Evolutionary conservation across 345 rosid genomes (phyloP).

Genomic region (Rubroshorea leprosula): DNA sequence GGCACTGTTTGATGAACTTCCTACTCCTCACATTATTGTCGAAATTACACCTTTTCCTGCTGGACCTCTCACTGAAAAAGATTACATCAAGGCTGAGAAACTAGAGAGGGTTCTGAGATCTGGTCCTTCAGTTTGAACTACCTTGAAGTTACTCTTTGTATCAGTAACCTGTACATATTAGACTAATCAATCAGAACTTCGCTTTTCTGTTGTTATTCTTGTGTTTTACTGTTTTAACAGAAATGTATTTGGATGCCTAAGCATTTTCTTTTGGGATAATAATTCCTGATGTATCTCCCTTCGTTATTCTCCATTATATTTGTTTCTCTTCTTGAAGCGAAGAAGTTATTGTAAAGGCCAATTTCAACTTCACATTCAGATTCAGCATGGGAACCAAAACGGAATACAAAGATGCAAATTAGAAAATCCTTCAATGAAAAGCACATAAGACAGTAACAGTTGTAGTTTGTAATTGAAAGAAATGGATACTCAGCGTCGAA

Average conservation of each 20-base stretch:
- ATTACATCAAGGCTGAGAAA: constrained; percentile 90
- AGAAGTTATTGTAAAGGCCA: no score
- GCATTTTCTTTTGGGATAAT: no score
- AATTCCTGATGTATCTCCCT: no score
- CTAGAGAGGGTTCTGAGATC: constrained; percentile 79
- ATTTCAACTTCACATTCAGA: no score
- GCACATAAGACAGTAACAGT: no score
- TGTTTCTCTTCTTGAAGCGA: no score
- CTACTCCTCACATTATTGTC: constrained; percentile 76
- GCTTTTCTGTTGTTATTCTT: constrained; percentile 8
- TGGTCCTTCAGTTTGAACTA: constrained; percentile 53
- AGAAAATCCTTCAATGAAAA: no score
- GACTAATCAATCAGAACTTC: constrained; percentile 6
- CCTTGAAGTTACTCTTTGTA: neutral
- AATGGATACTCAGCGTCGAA: no score
- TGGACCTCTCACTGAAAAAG: constrained; percentile 70
- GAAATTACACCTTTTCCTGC: constrained; percentile 89
- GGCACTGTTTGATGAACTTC: constrained; percentile 93
- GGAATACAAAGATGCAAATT: no score
- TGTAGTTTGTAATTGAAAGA: no score
- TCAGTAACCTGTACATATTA: constrained; percentile 42
- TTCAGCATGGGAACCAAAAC: no score
- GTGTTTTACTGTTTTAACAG: neutral
- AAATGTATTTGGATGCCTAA: neutral
- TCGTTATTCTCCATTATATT: no score